Conservation (phyloP, 164 flowering plant genomes). For the Cinnamomum chago region DNA sequence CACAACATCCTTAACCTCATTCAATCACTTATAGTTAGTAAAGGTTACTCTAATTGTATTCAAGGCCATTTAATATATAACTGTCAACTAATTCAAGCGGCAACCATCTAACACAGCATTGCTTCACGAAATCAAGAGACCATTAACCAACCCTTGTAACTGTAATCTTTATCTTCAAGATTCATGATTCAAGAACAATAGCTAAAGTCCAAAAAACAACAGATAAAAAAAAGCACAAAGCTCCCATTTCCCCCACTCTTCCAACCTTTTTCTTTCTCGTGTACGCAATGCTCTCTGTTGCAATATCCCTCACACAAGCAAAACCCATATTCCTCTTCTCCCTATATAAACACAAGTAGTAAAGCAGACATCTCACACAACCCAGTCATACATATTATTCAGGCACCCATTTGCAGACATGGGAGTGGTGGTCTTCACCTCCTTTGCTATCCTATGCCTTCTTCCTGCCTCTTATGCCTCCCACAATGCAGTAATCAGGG, state of each 20-base stretch:
- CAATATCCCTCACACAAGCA: constrained; percentile 19
- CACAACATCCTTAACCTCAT: too few relatives aligned
- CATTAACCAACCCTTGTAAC: neutral
- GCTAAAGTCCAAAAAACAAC: neutral
- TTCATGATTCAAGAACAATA: neutral
- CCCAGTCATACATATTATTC: neutral
- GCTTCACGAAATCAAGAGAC: neutral
- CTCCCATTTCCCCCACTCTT: neutral
- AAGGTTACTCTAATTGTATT: too few relatives aligned
- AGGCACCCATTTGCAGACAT: neutral
- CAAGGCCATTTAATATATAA: neutral
- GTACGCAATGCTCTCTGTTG: constrained; percentile 6
- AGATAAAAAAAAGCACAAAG: neutral
- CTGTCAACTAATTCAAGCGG: neutral
- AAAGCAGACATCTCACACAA: neutral
- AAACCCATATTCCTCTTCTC: neutral
- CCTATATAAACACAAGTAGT: neutral
- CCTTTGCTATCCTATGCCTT: constrained; percentile 17
- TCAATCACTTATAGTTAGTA: too few relatives aligned
- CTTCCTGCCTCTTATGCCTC: constrained; percentile 7
- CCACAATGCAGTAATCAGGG: constrained; percentile 4
- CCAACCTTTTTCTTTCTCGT: constrained; percentile 13
- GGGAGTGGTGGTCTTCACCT: constrained; percentile 5
- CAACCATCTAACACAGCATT: neutral
- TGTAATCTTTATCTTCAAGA: neutral